Base-by-base conservation (phyloP, 2,329 filamentous ascomycete species). In the Cordyceps farinosa region DNA sequence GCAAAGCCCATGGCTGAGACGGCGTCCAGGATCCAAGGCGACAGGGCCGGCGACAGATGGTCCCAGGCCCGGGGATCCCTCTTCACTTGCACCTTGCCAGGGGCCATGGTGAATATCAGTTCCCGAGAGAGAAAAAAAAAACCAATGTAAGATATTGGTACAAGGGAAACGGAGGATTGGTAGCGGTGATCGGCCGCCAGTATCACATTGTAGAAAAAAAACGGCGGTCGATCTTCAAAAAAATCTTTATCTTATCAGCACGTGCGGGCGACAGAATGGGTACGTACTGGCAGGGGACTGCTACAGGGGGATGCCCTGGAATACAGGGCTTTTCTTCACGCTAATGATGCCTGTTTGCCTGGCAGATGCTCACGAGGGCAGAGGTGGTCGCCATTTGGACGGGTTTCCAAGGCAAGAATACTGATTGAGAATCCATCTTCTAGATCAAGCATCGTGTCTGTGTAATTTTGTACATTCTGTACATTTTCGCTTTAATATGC, bases 1-100 rank as follows among this genome's bases (percentile, higher is more conserved):
- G 83, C 80, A 76, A 97, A 97, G 65, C 92, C 91, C 88, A 95
- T 94, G 67, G 88, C 86, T 56, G 87, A 82, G 55, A 96, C 87
- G 64, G 92, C 92, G 68, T 96, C 91, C 61, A 95, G 80, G 63
- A 95, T 87, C 92, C 93, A 98, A 85, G 75, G 72, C 38, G 76
- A 70, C n/a, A 80, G 71, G 4, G 74, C 71, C 15, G 78, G 76
- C 9, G 72, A 73, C 34, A 80, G 72, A 6, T 70, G 68, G 59
- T 73, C 72, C 78, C 78, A 80, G 50, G 80, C 80, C 67, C 85
- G 75, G 58, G 78, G 74, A 62, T 82, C 79, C 72, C 78, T 79
- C 75, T 80, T 82, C 38, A 66, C 67, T 11, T 69, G 67, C 29
- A 65, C 66, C 64, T 75, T 76, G 69, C 66, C 70, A 11, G 74